phyloP scores from a whole-genome alignment of 768 basidiomycete genomes.

The Agaricus subrufescens region DNA sequence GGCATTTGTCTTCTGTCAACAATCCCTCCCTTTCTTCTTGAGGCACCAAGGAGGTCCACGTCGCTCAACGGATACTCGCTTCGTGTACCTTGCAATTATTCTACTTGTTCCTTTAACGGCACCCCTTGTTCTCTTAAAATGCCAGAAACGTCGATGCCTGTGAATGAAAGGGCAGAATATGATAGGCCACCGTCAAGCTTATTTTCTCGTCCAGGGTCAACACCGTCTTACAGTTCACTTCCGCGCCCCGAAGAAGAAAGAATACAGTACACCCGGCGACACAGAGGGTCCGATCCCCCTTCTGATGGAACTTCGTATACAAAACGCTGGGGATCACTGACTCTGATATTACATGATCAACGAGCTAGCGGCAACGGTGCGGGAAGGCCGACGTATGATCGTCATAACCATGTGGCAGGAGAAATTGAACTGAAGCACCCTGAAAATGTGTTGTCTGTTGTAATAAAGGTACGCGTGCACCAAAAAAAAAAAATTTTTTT shows the following conservation, averaged over 20 bases:
- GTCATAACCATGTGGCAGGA: slow-evolving; percentile 27
- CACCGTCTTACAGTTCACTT: slow-evolving; percentile 29
- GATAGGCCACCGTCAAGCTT: slow-evolving; percentile 3
- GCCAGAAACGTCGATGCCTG: neutral
- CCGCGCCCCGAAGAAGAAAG: slow-evolving; percentile 30
- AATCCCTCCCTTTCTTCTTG: too few species aligned
- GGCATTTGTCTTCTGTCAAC: too few species aligned
- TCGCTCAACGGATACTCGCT: too few species aligned
- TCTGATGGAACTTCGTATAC: slow-evolving; percentile 20
- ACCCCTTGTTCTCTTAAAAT: neutral
- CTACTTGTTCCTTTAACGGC: too few species aligned
- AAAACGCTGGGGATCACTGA: slow-evolving; percentile 28
- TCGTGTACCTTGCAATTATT: too few species aligned
- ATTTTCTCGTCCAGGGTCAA: slow-evolving; percentile 10
- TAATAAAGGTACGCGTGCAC: slow-evolving; percentile 28
- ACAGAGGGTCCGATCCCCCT: slow-evolving; percentile 13
- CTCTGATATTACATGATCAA: slow-evolving; percentile 33
- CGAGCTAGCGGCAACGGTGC: slow-evolving; percentile 16
- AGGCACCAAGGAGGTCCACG: too few species aligned
- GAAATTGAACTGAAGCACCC: slow-evolving; percentile 28
- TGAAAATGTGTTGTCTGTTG: slow-evolving; percentile 26
- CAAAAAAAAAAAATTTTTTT: too few species aligned
- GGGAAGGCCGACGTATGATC: slow-evolving; percentile 30
- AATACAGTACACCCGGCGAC: slow-evolving; percentile 32
- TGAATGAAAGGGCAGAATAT: neutral